Evolutionary conservation across 768 basidiomycete genomes (phyloP), one percentile per base, ranked within the genome.

Genomic region (Dentipellis sp.): DNA sequence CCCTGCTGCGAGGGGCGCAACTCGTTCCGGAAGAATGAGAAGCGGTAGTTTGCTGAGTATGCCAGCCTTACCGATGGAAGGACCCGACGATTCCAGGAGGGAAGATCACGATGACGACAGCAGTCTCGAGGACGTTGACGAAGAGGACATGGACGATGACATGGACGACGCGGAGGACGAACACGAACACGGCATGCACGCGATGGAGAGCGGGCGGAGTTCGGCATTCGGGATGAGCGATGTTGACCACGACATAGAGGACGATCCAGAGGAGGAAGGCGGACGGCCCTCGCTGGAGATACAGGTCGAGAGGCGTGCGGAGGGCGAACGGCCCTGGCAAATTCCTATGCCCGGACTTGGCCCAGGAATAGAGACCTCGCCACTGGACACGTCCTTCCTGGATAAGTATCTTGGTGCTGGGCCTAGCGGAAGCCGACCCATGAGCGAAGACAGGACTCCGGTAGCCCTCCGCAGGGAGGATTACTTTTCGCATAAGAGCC

Each of bases 71-170:
- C 61, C 57, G n/a, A 57, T 34, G 49, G 67, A 70, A 54, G 75
- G 72, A 36, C 64, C 66, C 22, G 72, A 68, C 29, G 69, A 69
- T 19, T 66, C 58, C 42, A 63, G 61, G 36, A 69, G 68, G 38
- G 74, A 69, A 4, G 72, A 70, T n/a, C 64, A 65, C 35, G 69
- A 68, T 2, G 72, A 72, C 2, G 68, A 50, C 17, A 29, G 63
- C 12, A 74, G 75, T 42, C 64, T 70, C 10, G 72, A 68, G 23
- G 66, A 69, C 47, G 37, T 58, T 10, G 63, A 59, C 10, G 68
- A 67, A 45, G 71, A 73, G 29, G 68, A 69, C 12, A 74, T 72
- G 36, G 75, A 56, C 29, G 50, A 53, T 50, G 14, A 53, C 40
- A 21, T 29, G 10, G 56, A 52, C 16, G 52, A 58, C 12, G 52